Evolutionary conservation across 2,329 filamentous ascomycete species (phyloP), one percentile per base, ranked within the genome.

Genomic region (Colletotrichum sp.): DNA sequence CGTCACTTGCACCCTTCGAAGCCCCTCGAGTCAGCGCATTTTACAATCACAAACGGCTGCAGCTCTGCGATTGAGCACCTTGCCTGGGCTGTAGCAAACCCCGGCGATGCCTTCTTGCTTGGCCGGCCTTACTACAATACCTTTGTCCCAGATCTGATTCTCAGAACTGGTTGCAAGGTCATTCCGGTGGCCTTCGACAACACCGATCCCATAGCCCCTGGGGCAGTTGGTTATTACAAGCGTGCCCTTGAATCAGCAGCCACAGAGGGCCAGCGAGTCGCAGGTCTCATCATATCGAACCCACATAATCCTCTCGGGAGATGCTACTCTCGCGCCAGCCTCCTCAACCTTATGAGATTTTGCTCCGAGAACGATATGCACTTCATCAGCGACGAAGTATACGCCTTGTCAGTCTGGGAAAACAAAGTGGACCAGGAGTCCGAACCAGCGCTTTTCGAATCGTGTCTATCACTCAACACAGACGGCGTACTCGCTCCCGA

Each of bases 331-430:
- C 72, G 67, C 4, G 26, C 65, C 13, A 52, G 52, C 2, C 65
- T 74, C 49, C 10, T 66, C 0, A 60, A 10, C 6, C 49, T 74
- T 2, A 66, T 74, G 67, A 26, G 34, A 1, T 18, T 74, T 30
- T 74, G 71, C n/a, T 67, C 69, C 32, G 49, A 74, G 24, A 80
- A 88, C 75, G 77, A 82, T 10, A 80, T 89, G 34, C 87, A 89
- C 72, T 78, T 89, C 44, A 84, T 89, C 75, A 85, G 84, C 68
- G 88, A 89, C 78, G 88, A 90, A 77, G 86, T 89, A 44, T 89
- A 89, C 77, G 88, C 87, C 2, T 77, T 86, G 13, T 88, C 86
- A 0, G 80, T 86, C 0, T 89, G 83, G 79, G 86, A 73, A 76
- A 1, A 87, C 87, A 72, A 81, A 79, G 18, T 87, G 83, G 5